These are phyloP conservation scores for Effrenium voratum DNA, from an alignment of 73 alveolate species.

Conservation along the genomic window DNA sequence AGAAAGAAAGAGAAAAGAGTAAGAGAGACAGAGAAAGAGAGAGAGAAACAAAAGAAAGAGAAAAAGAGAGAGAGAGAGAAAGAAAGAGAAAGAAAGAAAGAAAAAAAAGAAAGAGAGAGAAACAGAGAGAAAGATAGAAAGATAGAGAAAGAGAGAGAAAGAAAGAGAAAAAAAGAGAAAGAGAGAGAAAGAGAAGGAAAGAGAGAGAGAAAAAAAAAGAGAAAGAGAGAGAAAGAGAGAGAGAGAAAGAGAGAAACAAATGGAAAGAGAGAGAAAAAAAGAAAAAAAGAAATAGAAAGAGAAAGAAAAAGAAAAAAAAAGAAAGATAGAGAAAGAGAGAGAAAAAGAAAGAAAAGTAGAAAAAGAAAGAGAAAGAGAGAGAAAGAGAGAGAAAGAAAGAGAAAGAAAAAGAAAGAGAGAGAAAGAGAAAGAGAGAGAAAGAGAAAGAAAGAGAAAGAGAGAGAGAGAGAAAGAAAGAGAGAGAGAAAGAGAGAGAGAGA, in stretches of 20 bases:
- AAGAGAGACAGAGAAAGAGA: no score
- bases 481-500: no score
- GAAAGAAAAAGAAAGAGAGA: neutral
- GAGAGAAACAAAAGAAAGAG: no score
- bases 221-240: neutral
- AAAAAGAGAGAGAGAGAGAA: no score
- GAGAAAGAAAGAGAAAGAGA: neutral
- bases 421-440: neutral
- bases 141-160: neutral
- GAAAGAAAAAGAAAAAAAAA: neutral
- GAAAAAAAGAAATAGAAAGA: neutral
- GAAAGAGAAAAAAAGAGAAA: conserved; percentile 2
- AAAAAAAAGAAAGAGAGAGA: no score
- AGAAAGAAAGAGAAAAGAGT: no score
- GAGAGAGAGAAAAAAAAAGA: conserved; percentile 5
- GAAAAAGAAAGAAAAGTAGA: neutral
- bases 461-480: no score
- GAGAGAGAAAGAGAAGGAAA: conserved; percentile 1
- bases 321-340: neutral
- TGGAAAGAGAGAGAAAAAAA: neutral
- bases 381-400: neutral
- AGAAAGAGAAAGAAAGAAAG: no score
- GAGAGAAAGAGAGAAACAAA: neutral
- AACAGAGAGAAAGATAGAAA: no score
- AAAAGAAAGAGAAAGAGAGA: neutral